Evolutionary conservation across 805 yeast species (phyloP), one percentile per base, ranked within the genome.

Genomic region (Ogataea ramenticola): DNA sequence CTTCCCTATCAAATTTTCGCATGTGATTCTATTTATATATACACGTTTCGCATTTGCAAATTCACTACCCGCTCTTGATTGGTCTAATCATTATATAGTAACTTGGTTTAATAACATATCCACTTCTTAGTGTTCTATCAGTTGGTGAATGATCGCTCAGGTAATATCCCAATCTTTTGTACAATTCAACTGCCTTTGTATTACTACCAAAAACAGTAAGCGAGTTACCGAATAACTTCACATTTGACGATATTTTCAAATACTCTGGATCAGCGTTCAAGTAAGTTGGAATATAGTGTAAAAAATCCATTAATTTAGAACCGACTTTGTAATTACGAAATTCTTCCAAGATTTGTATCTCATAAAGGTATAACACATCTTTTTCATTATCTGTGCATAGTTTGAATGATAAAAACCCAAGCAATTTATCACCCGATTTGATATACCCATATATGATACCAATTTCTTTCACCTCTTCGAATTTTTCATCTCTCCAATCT

Each of bases 201-300:
- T 79, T 78, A 16, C 63, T 67, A 22, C 71, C 48, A 50, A 78
- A 79, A 1, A 77, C 83, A 1, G 83, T 78, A 34, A 79, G 56
- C 3, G 68, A 54, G 1, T 68, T 62, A 3, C 68, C 74, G 2
- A 46, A 50, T 2, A 58, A 22, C 4, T 36, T 34, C 5, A 48
- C 43, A 19, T 38, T 46, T 8, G 19, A 6, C 15, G 22, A 22
- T 14, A 12, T 15, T 1, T 24, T 20, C 10, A 36, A 17, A 41
- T 44, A 55, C 1, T 6, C 19, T 3, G 16, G 5, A 11, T 43
- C 34, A 8, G 33, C 15, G 40, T 50, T 53, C 6, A 62, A 34
- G 7, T 4, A 4, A 10, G 16, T 40, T 0, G 68, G 64, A 4
- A 71, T 45, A 0, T 39, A 14, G 40, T 74, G 75, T 30, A 77